A percentile compares a stretch with the other conserved stretches of the same genome.
These are phyloP conservation scores for Boletus insuetus DNA, from an alignment of 768 basidiomycete species.

Conservation along the genomic window DNA sequence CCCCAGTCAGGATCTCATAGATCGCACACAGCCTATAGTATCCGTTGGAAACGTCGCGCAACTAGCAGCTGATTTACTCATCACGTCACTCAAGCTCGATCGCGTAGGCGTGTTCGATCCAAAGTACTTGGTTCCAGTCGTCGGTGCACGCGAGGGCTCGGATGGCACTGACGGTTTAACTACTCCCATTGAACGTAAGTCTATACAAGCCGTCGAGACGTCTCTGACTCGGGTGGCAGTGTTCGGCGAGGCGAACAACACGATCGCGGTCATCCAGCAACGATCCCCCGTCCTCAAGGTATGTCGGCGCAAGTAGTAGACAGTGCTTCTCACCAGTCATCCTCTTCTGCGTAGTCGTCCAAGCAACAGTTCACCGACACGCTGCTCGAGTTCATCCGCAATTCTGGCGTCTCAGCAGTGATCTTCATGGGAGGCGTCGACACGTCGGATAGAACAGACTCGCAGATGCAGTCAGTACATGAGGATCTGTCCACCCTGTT, in stretches of 20 bases:
- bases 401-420: constrained; percentile 47
- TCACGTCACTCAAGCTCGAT: constrained; percentile 59
- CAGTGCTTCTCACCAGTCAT: neutral
- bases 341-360: constrained; percentile 42
- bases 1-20: neutral
- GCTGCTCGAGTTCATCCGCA: constrained; percentile 55
- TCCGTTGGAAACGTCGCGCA: constrained; percentile 83
- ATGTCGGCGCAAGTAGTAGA: constrained; percentile 8
- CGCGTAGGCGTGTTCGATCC: constrained; percentile 65
- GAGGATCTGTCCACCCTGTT: neutral
- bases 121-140: constrained; percentile 63
- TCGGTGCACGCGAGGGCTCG: constrained; percentile 59
- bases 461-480: constrained; percentile 68
- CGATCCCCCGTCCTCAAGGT: constrained; percentile 80
- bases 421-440: constrained; percentile 78
- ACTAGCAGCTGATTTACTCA: constrained; percentile 70
- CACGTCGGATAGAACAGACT: constrained; percentile 66
- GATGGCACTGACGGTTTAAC: constrained; percentile 57
- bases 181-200: constrained; percentile 73
- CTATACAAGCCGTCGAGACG: neutral
- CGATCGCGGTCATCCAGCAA: constrained; percentile 70
- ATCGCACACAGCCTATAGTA: constrained; percentile 56
- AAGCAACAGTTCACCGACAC: constrained; percentile 66
- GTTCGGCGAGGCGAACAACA: constrained; percentile 50
- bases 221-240: constrained; percentile 42